Percentiles rank a stretch among this genome's conserved stretches.
Conservation (phyloP, 805 yeast genomes). For the Cyberlindnera lachancei region DNA sequence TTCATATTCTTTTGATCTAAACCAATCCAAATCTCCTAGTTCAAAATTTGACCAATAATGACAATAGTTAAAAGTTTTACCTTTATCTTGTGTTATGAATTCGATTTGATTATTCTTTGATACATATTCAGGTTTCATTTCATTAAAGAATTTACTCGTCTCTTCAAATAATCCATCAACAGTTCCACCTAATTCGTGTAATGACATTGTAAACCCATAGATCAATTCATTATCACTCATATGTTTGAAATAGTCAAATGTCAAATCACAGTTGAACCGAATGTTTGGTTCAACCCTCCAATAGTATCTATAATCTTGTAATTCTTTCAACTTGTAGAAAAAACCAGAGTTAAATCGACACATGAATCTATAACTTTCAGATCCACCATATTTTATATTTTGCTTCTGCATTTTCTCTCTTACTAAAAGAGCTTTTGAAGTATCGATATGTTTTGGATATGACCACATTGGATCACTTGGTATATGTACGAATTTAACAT, state of each 20-base stretch:
- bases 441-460: constrained; percentile 56
- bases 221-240: constrained; percentile 47
- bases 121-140: constrained; percentile 34
- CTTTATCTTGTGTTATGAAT: constrained; percentile 59
- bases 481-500: constrained; percentile 54
- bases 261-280: constrained; percentile 50
- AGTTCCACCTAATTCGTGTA: constrained; percentile 56
- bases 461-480: constrained; percentile 60
- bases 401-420: constrained; percentile 36
- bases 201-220: constrained; percentile 62
- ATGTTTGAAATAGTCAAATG: constrained; percentile 53
- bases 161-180: constrained; percentile 59
- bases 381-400: constrained; percentile 48
- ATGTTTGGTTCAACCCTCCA: constrained; percentile 78
- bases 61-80: constrained; percentile 61
- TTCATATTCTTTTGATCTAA: constrained; percentile 50
- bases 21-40: constrained; percentile 64
- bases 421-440: constrained; percentile 34
- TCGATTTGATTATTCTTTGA: constrained; percentile 47
- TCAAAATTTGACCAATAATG: constrained; percentile 84
- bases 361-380: constrained; percentile 67
- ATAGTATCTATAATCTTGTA: constrained; percentile 56
- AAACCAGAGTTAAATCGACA: constrained; percentile 40
- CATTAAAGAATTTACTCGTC: constrained; percentile 40
- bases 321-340: constrained; percentile 52